These are phyloP conservation scores for Phytophthora cajani DNA, from an alignment of 352 stramenopile genomes.

Conservation along the genomic window DNA sequence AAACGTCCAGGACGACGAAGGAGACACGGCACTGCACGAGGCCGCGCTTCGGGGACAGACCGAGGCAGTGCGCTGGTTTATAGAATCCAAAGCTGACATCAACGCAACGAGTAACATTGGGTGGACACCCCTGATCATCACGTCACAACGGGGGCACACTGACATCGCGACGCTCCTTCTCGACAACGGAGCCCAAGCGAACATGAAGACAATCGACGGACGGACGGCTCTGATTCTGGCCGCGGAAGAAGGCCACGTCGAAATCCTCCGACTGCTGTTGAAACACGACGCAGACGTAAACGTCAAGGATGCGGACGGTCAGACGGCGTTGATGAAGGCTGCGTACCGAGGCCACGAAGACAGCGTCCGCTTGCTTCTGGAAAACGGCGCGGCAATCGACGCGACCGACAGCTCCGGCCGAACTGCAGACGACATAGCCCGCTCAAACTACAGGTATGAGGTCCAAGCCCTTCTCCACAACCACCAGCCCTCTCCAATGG, in stretches of 20 bases:
- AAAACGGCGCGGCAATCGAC: constrained; percentile 3
- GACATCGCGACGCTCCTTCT: constrained; percentile 19
- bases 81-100: neutral
- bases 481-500: neutral
- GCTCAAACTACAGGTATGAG: constrained; percentile 13
- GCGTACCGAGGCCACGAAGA: constrained; percentile 17
- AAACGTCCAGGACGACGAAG: neutral
- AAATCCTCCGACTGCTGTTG: constrained; percentile 17
- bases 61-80: constrained; percentile 1
- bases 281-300: constrained; percentile 11
- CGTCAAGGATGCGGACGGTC: neutral
- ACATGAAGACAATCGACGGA: neutral
- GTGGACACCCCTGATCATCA: constrained; percentile 14
- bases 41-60: neutral
- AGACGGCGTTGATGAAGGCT: constrained; percentile 18
- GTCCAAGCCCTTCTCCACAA: neutral
- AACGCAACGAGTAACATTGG: constrained; percentile 5
- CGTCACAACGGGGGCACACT: constrained; percentile 7
- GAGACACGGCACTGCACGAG: constrained; percentile 10
- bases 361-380: constrained; percentile 15
- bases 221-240: constrained; percentile 8
- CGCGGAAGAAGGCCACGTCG: constrained; percentile 11
- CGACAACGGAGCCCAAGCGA: constrained; percentile 4
- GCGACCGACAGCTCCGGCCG: neutral
- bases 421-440: constrained; percentile 13